Evolutionary conservation across 108 stramenopile species (phyloP), one percentile per base, ranked within the genome.

Genomic region (Poteriospumella lacustris): DNA sequence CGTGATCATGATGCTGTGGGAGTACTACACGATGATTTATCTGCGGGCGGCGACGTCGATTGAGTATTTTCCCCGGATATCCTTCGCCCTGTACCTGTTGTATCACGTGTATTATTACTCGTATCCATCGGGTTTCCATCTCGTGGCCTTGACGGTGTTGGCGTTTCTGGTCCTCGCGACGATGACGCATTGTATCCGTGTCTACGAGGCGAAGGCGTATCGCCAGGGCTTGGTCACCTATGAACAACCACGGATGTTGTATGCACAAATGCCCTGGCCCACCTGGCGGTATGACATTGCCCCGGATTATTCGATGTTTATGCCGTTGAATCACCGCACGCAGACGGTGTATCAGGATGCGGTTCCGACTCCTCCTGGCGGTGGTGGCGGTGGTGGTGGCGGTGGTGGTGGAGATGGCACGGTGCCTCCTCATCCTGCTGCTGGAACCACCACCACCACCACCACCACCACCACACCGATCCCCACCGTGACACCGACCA

Each of bases 91-190:
- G 15, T 58, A 40, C n/a, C 24, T 76, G 56, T n/a, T 52, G 3
- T 76, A 76, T 44, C 76, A 76, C 39, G 3, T 76, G 36, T 76
- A 76, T 19, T 38, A 44, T 39, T 76, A 76, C 39, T 76, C 76
- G 2, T 76, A 40, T 19, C 76, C 76, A 2, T 3, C 60, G 52
- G 76, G 76, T 19, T 76, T 59, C 42, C 70, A 73, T 73, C 12
- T 73, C 9, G 24, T 73, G 26, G 70, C 70, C 9, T 34, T 73
- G 5, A 33, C 31, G 5, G 70, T 73, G 5, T 34, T 64, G 24
- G 15, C 31, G 5, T 24, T 73, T 5, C 42, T 73, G 5, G 26
- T 24, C 5, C 3, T 73, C 9, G 15, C 41, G 5, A 5, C 36
- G 3, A 73, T 73, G 70, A 5, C 41, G 26, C 41, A 73, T 73